Base-by-base conservation (phyloP, 768 basidiomycete species). In the Hypholoma fasciculare region DNA sequence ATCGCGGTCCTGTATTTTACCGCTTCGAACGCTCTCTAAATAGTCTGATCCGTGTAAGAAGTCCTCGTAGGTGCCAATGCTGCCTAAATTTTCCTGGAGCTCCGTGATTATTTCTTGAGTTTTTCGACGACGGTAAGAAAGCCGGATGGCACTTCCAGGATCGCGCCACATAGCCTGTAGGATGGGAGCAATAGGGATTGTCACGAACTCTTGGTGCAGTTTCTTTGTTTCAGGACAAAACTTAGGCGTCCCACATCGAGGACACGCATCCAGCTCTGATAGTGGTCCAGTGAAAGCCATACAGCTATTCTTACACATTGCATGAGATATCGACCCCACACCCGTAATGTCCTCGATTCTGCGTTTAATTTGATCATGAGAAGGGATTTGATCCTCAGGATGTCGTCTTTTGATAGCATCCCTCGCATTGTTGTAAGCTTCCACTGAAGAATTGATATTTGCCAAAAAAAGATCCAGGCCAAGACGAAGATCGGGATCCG, bases 261-360 rank as follows among this genome's bases (percentile, higher is more conserved):
- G 65, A 50, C 76, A 80, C 0, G 16, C 3, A 0, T 71, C 62
- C 1, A 69, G 59, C 3, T 65, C 34, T 0, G 52, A 23, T 38
- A 64, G 76, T 0, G 74, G 78, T 0, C 76, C 74, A 0, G 74
- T 78, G 48, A 67, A 80, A 0, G 70, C 74, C 2, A 73, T 39
- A 55, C 78, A 81, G 0, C 67, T 65, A n/a, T 78, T 71, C 0
- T 60, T 52, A 46, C 78, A 80, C 78, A 79, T 79, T 49, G 78
- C 67, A 16, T 66, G 26, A 1, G 65, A 43, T 11, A 79, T 58
- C 0, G 71, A 53, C 5, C 56, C 27, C 3, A 81, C 58, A 1
- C 79, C 73, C 20, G 65, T 74, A 7, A 74, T 40, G 4, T 71
- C 42, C 9, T 44, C 40, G 37, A 66, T 56, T 19, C 49, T 54